These are phyloP conservation scores for Xylaria sp. DNA, from an alignment of 2,329 filamentous ascomycete species.

Conservation along the genomic window DNA sequence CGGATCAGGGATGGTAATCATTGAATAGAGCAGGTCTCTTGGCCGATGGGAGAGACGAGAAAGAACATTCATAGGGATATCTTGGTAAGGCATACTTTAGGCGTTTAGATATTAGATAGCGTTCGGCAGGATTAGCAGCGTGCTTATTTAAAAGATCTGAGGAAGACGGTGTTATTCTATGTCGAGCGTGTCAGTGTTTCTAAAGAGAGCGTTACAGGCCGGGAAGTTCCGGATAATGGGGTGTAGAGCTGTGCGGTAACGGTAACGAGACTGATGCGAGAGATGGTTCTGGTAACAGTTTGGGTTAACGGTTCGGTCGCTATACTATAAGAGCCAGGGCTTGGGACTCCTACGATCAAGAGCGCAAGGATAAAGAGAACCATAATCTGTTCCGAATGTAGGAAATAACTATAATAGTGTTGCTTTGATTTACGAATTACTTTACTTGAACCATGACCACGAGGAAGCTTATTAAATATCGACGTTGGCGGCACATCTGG, in stretches of 20 bases:
- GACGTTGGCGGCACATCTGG: too few relatives aligned
- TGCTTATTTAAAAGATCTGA: background rate
- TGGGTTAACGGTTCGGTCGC: constrained; percentile 8
- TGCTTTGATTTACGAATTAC: too few relatives aligned
- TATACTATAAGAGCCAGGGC: constrained; percentile 4
- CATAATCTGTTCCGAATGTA: too few relatives aligned
- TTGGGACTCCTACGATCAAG: background rate
- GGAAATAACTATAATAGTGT: too few relatives aligned
- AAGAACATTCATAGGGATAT: constrained; percentile 19
- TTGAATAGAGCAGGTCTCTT: constrained; percentile 28
- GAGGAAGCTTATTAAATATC: too few relatives aligned
- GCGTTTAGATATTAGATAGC: constrained; percentile 18
- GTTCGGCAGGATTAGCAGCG: constrained; percentile 8
- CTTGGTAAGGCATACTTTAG: constrained; percentile 25
- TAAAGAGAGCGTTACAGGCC: background rate
- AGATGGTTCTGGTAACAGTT: constrained; percentile 7
- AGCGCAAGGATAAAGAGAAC: too few relatives aligned
- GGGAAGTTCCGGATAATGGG: background rate
- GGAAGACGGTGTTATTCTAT: constrained; percentile 7
- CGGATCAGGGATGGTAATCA: constrained; percentile 27
- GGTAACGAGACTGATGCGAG: constrained; percentile 4
- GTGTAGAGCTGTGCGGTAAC: constrained; percentile 8
- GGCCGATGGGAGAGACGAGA: constrained; percentile 28
- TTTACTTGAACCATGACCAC: too few relatives aligned
- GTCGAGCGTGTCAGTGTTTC: constrained; percentile 1